Evolutionary conservation across 2,329 filamentous ascomycete genomes (phyloP), one percentile per base, ranked within the genome.

Genomic region (Plectosphaerella plurivora): DNA sequence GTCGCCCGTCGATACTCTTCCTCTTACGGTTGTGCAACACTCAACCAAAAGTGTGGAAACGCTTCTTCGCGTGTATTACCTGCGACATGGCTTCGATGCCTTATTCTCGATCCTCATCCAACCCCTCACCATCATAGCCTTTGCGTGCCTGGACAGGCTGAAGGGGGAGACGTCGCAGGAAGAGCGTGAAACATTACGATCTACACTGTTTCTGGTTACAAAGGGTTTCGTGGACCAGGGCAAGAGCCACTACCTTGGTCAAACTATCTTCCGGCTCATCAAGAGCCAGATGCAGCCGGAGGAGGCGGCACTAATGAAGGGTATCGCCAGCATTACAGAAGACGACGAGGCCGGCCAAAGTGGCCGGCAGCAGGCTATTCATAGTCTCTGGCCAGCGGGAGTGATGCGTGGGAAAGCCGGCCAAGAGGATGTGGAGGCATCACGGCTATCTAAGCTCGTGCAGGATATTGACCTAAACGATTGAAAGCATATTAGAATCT

Each of bases 221-320:
- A 64, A 68, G 35, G 69, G 69, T 0, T 51, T 71, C 0, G 63
- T 64, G 47, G 52, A 55, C 33, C 69, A 71, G 46, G 64, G 66
- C 1, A 63, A 52, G 9, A 70, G 67, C 33, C 63, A 70, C 45
- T 66, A 70, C 50, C 49, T 71, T 6, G 65, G 63, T 0, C 58
- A 66, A 37, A 63, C 63, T 1, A 55, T 71, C 1, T 71, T 67
- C 50, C 60, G 60, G 1, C 64, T 71, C 1, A 57, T 71, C 14
- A 58, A 63, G 3, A 67, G 66, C 1, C 61, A 60, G 6, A 72
- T 71, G 69, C 57, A 64, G 0, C 54, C 56, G 0, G 51, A 61
- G n/a, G 65, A 67, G n/a, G 42, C 59, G 1, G 16, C 47, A 0
- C 49, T 67, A 1, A 33, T 33, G 28, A 33, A 33, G 28, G 28